Conservation (phyloP, 1,284 basidiomycete genomes). For the Microbotryum intermedium region DNA sequence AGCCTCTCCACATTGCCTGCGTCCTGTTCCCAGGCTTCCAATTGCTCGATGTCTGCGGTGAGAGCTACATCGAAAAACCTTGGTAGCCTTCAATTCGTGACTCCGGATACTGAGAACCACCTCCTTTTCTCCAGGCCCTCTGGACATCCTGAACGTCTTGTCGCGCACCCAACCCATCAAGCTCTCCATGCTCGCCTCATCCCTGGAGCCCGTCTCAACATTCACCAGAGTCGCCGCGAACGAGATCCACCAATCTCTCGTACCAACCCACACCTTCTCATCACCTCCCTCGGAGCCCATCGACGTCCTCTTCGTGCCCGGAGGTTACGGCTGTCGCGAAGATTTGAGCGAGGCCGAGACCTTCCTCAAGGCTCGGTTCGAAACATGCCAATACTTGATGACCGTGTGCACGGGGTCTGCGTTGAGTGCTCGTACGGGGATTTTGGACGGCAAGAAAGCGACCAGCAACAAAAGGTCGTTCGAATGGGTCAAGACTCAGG, state of each 20-base stretch:
- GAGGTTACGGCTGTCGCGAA: background rate
- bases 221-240: background rate
- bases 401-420: constrained; percentile 1
- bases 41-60: background rate
- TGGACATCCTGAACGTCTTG: background rate
- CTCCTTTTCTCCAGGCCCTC: background rate
- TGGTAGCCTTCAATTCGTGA: too few species aligned
- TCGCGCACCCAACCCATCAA: background rate
- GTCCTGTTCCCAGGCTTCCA: background rate
- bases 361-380: background rate
- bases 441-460: constrained; percentile 1
- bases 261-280: background rate
- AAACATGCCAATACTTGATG: background rate
- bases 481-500: background rate
- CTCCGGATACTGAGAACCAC: too few species aligned
- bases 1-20: background rate
- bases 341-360: background rate
- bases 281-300: background rate
- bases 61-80: too few species aligned
- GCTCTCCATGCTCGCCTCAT: background rate
- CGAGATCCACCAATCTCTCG: background rate
- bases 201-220: constrained; percentile 1
- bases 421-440: background rate
- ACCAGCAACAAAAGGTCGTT: background rate
- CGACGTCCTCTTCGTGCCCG: constrained; percentile 1